phyloP scores from a whole-genome alignment of 345 rosid species.

The Erodium maritimum region DNA sequence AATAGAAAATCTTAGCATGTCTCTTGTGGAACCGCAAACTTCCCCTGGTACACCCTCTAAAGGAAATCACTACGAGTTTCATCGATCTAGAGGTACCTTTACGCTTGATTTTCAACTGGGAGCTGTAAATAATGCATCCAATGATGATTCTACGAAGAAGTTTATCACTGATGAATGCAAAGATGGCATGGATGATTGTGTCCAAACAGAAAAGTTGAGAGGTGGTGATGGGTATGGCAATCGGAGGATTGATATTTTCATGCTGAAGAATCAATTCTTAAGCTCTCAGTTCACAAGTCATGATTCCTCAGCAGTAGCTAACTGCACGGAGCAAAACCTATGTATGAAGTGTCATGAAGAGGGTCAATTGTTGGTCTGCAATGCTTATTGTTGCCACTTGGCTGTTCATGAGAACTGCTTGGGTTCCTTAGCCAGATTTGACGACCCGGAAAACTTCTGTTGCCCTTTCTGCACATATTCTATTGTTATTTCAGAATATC shows the following conservation, averaged over 20 bases:
- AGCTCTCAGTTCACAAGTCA: slow-evolving; percentile 17
- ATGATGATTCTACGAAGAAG: slow-evolving; percentile 5
- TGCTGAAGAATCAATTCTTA: slow-evolving; percentile 27
- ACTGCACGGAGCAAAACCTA: slow-evolving; percentile 24
- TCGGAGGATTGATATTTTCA: slow-evolving; percentile 19
- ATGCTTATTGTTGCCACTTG: slow-evolving; percentile 31
- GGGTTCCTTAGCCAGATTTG: slow-evolving; percentile 24
- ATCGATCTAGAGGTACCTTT: neutral
- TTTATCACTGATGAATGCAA: slow-evolving; percentile 2
- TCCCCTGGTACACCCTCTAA: neutral
- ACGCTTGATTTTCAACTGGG: neutral
- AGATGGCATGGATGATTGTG: slow-evolving; percentile 7
- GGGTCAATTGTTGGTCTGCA: slow-evolving; percentile 35
- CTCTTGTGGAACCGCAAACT: neutral
- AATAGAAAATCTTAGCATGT: neutral
- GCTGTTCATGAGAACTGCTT: slow-evolving; percentile 40
- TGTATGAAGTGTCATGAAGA: slow-evolving; percentile 44
- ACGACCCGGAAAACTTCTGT: slow-evolving; percentile 25
- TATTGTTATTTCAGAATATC: slow-evolving; percentile 27
- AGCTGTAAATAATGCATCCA: slow-evolving; percentile 3
- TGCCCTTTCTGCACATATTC: slow-evolving; percentile 54
- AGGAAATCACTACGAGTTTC: neutral
- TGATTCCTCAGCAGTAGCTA: slow-evolving; percentile 12
- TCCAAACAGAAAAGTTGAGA: slow-evolving; percentile 18
- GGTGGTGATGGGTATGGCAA: slow-evolving; percentile 13